Conservation (phyloP, 2,329 filamentous ascomycete genomes). For the Phaeosphaeriaceae sp. region DNA sequence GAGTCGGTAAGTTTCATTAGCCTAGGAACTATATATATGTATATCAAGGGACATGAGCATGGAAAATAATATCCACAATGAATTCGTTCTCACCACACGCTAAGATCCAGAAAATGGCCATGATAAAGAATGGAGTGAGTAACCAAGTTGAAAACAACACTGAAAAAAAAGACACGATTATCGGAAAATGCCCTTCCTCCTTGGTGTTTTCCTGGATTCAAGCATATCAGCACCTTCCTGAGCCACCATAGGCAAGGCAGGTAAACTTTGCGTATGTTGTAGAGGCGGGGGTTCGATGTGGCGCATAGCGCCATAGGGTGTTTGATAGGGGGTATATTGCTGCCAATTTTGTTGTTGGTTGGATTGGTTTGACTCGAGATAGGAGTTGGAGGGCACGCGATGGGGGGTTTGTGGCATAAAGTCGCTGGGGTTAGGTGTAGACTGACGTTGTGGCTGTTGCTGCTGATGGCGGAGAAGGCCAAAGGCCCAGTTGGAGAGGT, state of each 20-base stretch:
- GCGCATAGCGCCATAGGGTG: constrained; percentile 24
- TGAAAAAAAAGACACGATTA: constrained; percentile 4
- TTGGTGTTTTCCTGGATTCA: constrained; percentile 22
- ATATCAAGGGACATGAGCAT: too few relatives aligned
- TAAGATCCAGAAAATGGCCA: too few relatives aligned
- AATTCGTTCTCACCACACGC: too few relatives aligned
- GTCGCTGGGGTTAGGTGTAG: constrained; percentile 25
- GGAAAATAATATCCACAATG: too few relatives aligned
- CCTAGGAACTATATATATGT: too few relatives aligned
- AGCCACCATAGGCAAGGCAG: constrained; percentile 23
- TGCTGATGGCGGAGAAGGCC: constrained; percentile 58
- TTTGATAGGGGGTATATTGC: constrained; percentile 33
- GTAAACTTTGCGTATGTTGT: constrained; percentile 38
- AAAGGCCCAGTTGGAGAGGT: constrained; percentile 66
- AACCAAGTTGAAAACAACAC: too few relatives aligned
- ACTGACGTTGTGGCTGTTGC: constrained; percentile 19
- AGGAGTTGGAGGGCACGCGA: constrained; percentile 28
- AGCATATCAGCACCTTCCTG: constrained; percentile 9
- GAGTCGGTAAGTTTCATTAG: too few relatives aligned
- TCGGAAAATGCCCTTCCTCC: constrained; percentile 28
- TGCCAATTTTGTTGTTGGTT: constrained; percentile 24
- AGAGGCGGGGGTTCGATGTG: constrained; percentile 25
- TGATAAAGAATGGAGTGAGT: too few relatives aligned
- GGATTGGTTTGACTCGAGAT: constrained; percentile 26
- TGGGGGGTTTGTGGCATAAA: constrained; percentile 42